These are phyloP conservation scores for Verticillium dahliae DNA, from an alignment of 2,329 filamentous ascomycete species.

Conservation along the genomic window DNA sequence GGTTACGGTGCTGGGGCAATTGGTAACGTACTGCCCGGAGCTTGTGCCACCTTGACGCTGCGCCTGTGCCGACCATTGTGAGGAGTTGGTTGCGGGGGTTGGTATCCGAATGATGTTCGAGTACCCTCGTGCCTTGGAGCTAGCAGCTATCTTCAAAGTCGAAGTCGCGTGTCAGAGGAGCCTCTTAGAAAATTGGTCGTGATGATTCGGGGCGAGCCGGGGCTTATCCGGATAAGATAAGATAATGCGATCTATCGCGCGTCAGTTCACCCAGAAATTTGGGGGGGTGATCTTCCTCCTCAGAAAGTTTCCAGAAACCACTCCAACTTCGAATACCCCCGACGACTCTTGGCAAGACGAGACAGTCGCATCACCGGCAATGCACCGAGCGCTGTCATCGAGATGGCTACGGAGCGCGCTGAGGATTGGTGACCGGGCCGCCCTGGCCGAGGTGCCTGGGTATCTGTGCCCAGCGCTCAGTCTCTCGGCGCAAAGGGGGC, in stretches of 20 bases:
- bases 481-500: slow-evolving; percentile 10
- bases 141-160: slow-evolving; percentile 1
- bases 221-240: slow-evolving; percentile 8
- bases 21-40: slow-evolving; percentile 58
- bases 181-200: slow-evolving; percentile 10
- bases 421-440: slow-evolving; percentile 30
- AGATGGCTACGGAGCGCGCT: slow-evolving; percentile 36
- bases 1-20: not conserved
- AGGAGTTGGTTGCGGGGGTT: slow-evolving; percentile 3
- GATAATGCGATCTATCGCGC: not conserved
- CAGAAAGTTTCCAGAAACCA: not conserved
- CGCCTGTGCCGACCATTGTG: slow-evolving; percentile 36
- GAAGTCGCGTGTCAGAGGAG: slow-evolving; percentile 2
- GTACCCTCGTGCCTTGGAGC: not conserved
- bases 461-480: slow-evolving; percentile 41
- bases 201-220: slow-evolving; percentile 4
- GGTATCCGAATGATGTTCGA: not conserved
- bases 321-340: not conserved
- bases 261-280: not conserved
- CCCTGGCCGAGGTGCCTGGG: slow-evolving; percentile 32
- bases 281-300: not conserved
- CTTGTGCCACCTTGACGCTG: slow-evolving; percentile 56
- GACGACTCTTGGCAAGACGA: not conserved
- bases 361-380: slow-evolving; percentile 14
- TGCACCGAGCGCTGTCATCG: slow-evolving; percentile 37